Evolutionary conservation across 176 grass and related monocot species (phyloP), one percentile per base, ranked within the genome.

Genomic region (Saccharum spontaneum): DNA sequence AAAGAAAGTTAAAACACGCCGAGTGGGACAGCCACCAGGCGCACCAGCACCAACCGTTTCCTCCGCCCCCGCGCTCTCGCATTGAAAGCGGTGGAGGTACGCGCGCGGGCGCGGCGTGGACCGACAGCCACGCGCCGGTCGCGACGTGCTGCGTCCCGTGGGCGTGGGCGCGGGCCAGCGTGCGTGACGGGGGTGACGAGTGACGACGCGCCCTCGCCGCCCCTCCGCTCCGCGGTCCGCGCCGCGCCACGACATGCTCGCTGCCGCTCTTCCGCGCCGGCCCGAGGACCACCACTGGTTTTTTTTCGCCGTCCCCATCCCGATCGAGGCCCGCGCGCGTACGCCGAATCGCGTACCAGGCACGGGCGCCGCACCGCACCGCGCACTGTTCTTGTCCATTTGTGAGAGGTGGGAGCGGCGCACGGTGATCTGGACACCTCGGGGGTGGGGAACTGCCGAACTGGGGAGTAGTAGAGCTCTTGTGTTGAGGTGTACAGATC

Each of bases 81-180:
- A 79, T 68, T 83, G 67, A 90, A 86, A 78, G 73, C 74, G 73
- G 72, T 36, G 83, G 69, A 84, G 24, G 74, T 26, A 11, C 12
- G 64, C 20, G 73, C 37, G 28, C 46, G 73, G 39, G 30, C 73
- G 49, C 72, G 65, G 55, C 38, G 77, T 46, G 71, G 80, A 90
- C 75, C 84, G 84, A 87, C 88, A 79, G 67, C 65, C 88, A 78
- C 88, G 73, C 73, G 77, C 77, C 77, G 79, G 84, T 54, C 10
- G 62, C 79, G 70, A 37, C 72, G 40, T 13, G 2, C 39, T 6
- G 6, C 39, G 12, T 46, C 11, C 34, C 34, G 34, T 33, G 39
- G 39, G 6, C 70, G 81, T 6, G 84, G 10, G 76, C 34, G 12
- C 15, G 59, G 10, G 8, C 17, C 16, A 4, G 15, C 14, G 76